A percentile compares a stretch with the other conserved stretches of the same genome.
These are phyloP conservation scores for Ustilago nuda DNA, from an alignment of 1,284 basidiomycete genomes.

Conservation along the genomic window DNA sequence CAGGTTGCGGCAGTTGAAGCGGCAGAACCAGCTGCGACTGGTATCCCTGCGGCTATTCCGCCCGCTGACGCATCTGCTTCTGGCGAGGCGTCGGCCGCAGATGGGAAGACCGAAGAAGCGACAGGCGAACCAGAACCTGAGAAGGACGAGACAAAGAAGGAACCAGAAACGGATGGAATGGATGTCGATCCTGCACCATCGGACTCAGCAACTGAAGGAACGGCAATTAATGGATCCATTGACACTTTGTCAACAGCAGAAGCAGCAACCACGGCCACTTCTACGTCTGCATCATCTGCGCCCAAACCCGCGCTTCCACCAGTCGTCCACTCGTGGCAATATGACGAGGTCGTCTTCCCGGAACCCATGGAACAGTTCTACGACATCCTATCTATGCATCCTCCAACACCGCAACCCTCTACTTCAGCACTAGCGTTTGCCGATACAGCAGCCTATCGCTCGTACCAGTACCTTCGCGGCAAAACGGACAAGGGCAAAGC, in stretches of 20 bases:
- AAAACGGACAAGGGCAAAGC: constrained; percentile 16
- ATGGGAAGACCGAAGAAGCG: not conserved
- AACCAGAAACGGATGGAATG: constrained; percentile 14
- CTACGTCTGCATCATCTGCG: constrained; percentile 3
- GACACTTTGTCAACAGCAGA: not conserved
- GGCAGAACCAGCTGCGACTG: constrained; percentile 71
- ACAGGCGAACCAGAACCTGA: not conserved
- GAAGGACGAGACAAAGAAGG: constrained; percentile 15
- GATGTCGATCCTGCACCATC: constrained; percentile 32
- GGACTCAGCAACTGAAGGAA: constrained; percentile 7
- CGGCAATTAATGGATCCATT: not conserved
- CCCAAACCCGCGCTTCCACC: constrained; percentile 54
- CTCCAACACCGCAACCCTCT: constrained; percentile 77
- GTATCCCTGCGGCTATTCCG: constrained; percentile 45
- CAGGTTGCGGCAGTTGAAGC: constrained; percentile 76
- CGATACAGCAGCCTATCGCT: constrained; percentile 53
- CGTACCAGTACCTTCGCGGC: constrained; percentile 38
- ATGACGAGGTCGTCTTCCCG: constrained; percentile 96
- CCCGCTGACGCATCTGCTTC: constrained; percentile 37
- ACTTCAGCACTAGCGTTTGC: constrained; percentile 59
- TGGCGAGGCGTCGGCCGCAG: constrained; percentile 7
- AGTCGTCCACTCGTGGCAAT: constrained; percentile 89
- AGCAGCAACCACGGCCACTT: not conserved
- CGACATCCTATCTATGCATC: constrained; percentile 81
- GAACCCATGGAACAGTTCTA: constrained; percentile 93